phyloP scores from a whole-genome alignment of 208 protist species.

The Herpetomonas tarakana region DNA sequence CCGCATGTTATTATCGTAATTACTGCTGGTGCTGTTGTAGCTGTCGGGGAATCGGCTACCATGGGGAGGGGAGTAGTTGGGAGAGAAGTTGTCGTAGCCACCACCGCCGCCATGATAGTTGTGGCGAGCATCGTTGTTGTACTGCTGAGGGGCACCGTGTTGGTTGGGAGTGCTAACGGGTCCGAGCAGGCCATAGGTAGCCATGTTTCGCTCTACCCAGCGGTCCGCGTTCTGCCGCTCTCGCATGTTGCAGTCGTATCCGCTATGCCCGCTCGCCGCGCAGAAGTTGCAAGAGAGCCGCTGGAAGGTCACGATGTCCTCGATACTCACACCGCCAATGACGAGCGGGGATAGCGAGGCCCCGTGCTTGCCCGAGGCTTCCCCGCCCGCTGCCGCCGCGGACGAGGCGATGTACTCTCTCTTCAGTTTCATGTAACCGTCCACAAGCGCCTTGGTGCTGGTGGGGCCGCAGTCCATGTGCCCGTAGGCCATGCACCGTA shows the following conservation, averaged over 20 bases:
- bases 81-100: too few relatives aligned
- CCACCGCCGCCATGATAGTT: too few relatives aligned
- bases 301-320: background rate
- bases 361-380: background rate
- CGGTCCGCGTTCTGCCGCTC: constrained; percentile 38
- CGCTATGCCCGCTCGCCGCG: constrained; percentile 55
- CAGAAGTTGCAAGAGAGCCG: constrained; percentile 58
- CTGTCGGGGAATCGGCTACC: too few relatives aligned
- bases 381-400: background rate
- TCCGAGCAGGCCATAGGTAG: too few relatives aligned
- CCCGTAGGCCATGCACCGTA: constrained; percentile 46
- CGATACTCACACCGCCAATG: background rate
- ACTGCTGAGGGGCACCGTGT: too few relatives aligned
- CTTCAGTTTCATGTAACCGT: background rate
- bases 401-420: constrained; percentile 7
- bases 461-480: constrained; percentile 60
- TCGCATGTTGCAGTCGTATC: constrained; percentile 54
- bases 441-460: constrained; percentile 1
- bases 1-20: too few relatives aligned
- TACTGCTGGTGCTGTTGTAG: too few relatives aligned
- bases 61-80: too few relatives aligned
- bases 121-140: too few relatives aligned
- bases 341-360: background rate
- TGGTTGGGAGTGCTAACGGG: too few relatives aligned
- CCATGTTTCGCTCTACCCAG: constrained; percentile 5